phyloP scores from a whole-genome alignment of 768 basidiomycete species.

The Bullera alba region DNA sequence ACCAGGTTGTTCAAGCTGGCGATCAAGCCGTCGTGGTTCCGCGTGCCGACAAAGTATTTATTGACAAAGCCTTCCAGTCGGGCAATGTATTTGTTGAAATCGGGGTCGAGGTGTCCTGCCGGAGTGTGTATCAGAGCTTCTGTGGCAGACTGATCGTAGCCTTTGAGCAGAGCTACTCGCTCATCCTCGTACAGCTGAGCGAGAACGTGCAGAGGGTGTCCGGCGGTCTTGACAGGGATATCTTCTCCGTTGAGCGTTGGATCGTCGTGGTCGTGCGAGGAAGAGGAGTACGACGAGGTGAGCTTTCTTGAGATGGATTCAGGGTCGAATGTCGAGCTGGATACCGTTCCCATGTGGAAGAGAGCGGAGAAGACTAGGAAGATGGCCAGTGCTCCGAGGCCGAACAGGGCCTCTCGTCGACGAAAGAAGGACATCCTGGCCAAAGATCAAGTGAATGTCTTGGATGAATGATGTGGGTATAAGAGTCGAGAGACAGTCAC shows the following conservation, averaged over 20 bases:
- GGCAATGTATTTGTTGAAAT: constrained; percentile 2
- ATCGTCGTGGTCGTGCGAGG: no score
- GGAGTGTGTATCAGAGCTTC: background rate
- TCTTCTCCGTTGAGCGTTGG: no score
- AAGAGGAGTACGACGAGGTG: no score
- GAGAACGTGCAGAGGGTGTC: background rate
- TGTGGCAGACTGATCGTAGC: background rate
- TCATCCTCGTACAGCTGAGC: constrained; percentile 6
- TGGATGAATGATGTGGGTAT: no score
- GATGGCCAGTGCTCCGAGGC: background rate
- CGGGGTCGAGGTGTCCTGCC: background rate
- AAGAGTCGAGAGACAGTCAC: no score
- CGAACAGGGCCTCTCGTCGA: background rate
- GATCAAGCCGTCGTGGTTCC: background rate
- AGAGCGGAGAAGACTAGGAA: background rate
- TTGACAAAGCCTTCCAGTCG: constrained; percentile 4
- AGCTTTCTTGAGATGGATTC: no score
- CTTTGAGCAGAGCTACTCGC: constrained; percentile 1
- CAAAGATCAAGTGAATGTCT: no score
- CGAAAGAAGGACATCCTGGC: background rate
- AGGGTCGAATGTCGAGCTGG: no score
- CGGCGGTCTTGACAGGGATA: no score
- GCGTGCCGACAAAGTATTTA: background rate
- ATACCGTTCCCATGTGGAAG: no score
- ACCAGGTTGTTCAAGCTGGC: background rate